Conservation (phyloP, 1,139 yeast species). For the Suhomyces maxii region DNA sequence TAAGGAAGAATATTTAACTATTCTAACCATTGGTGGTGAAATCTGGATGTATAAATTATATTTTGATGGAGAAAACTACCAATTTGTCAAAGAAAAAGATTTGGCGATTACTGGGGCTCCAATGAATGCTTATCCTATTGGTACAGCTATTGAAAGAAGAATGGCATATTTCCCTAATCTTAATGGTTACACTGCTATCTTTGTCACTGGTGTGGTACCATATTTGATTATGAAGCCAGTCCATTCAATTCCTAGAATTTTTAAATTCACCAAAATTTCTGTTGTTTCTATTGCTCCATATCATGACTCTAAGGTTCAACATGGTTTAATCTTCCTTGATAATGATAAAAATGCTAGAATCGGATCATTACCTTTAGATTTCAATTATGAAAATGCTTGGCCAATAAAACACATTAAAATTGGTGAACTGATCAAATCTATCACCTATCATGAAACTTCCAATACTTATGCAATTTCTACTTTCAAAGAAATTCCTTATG, state of each 20-base stretch:
- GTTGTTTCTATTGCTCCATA: slow-evolving; percentile 63
- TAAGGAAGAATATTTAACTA: slow-evolving; percentile 59
- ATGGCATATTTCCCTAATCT: slow-evolving; percentile 60
- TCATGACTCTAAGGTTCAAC: slow-evolving; percentile 35
- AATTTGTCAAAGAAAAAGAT: slow-evolving; percentile 51
- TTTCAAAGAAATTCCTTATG: slow-evolving; percentile 57
- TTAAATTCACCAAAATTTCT: slow-evolving; percentile 65
- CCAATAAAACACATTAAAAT: slow-evolving; percentile 57
- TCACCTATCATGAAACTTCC: slow-evolving; percentile 72
- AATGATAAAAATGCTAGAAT: slow-evolving; percentile 72
- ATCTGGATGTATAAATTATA: slow-evolving; percentile 63
- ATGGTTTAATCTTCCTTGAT: slow-evolving; percentile 74
- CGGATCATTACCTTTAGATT: slow-evolving; percentile 53
- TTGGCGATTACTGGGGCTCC: slow-evolving; percentile 68
- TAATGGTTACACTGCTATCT: slow-evolving; percentile 59
- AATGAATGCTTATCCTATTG: slow-evolving; percentile 67
- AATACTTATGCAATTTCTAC: slow-evolving; percentile 69
- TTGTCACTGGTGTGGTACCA: slow-evolving; percentile 77
- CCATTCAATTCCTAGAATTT: slow-evolving; percentile 65
- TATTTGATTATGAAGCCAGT: slow-evolving; percentile 64
- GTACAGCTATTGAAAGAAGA: slow-evolving; percentile 69
- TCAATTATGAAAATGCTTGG: slow-evolving; percentile 61
- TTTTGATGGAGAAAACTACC: slow-evolving; percentile 50
- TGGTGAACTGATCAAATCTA: slow-evolving; percentile 65
- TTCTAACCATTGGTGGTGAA: slow-evolving; percentile 81